These are phyloP conservation scores for Exsudoporus frostii DNA, from an alignment of 768 basidiomycete species.

Conservation along the genomic window DNA sequence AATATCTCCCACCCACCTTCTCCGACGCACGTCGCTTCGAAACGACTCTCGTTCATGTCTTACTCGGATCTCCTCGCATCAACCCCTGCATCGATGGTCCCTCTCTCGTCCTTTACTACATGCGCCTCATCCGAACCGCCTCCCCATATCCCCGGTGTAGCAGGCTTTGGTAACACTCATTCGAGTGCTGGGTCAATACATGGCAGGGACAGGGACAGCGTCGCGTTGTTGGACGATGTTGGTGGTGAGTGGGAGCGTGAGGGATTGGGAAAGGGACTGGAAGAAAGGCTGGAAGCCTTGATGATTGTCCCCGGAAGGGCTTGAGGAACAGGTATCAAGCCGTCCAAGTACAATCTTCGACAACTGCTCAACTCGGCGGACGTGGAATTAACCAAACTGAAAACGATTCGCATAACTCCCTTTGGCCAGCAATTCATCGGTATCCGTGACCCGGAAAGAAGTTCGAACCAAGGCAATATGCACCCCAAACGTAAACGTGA, in stretches of 20 bases:
- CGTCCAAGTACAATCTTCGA: not conserved
- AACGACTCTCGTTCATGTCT: slow-evolving; percentile 86
- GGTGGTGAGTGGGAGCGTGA: slow-evolving; percentile 90
- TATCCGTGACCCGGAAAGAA: slow-evolving; percentile 1
- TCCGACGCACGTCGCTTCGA: slow-evolving; percentile 46
- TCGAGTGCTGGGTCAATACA: slow-evolving; percentile 28
- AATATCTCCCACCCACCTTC: slow-evolving; percentile 40
- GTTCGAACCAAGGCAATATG: not conserved
- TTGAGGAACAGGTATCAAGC: slow-evolving; percentile 9
- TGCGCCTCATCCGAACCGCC: slow-evolving; percentile 59
- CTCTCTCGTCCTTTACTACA: slow-evolving; percentile 71
- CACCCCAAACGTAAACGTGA: slow-evolving; percentile 3
- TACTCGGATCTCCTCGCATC: slow-evolving; percentile 82
- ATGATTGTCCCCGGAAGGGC: slow-evolving; percentile 32
- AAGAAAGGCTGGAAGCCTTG: slow-evolving; percentile 72
- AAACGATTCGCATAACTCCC: not conserved
- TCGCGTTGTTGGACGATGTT: slow-evolving; percentile 53
- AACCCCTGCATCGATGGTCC: slow-evolving; percentile 66
- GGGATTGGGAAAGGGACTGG: slow-evolving; percentile 77
- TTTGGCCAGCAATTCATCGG: not conserved
- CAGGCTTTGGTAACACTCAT: slow-evolving; percentile 37
- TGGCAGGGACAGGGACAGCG: slow-evolving; percentile 38
- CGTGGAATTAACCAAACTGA: slow-evolving; percentile 1
- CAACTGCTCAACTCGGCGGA: not conserved
- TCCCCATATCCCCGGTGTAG: slow-evolving; percentile 69